Evolutionary conservation across 306 rosid genomes (phyloP), one percentile per base, ranked within the genome.

Genomic region (Pterocarpus santalinus): DNA sequence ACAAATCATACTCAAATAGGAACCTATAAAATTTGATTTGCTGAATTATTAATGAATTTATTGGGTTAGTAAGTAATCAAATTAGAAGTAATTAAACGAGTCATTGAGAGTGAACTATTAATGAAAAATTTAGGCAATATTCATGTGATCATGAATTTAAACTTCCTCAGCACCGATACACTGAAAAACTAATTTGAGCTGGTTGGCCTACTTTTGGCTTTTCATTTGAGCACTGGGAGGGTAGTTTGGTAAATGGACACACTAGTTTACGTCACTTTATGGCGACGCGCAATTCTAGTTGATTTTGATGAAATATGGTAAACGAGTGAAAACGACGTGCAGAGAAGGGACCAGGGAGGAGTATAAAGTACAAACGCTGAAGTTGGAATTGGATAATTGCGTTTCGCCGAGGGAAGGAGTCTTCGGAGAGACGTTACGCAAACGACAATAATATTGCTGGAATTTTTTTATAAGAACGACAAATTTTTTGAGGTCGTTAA

Each of bases 361-460:
- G 76, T 72, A 13, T 65, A 61, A 73, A 80, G 65, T 41, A 22
- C 72, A 2, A 67, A 57, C 43, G 55, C 30, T 56, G 57, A 57
- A 72, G 51, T 57, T 65, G 83, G 72, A 65, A 53, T 34, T 64
- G 67, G 63, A 73, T 73, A 41, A 63, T 80, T 78, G 80, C 76
- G 66, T 78, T 78, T 47, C 7, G 78, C 28, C 1, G 17, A 46
- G 52, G 52, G 85, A 77, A 72, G 57, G 80, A 81, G 75, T 76
- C 85, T 80, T 85, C 73, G 33, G 76, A 71, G 52, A 85, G 88
- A 81, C 85, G 85, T 81, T 85, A 81, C 34, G 80, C 80, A 76
- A 76, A 85, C 80, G 83, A 81, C 83, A 72, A 55, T 17, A 16
- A 52, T 14, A 15, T 52, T 36, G 47, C 69, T 44, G 15, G 1